Base-by-base conservation (phyloP, 1,284 basidiomycete genomes). In the Fomitopsis schrenkii region DNA sequence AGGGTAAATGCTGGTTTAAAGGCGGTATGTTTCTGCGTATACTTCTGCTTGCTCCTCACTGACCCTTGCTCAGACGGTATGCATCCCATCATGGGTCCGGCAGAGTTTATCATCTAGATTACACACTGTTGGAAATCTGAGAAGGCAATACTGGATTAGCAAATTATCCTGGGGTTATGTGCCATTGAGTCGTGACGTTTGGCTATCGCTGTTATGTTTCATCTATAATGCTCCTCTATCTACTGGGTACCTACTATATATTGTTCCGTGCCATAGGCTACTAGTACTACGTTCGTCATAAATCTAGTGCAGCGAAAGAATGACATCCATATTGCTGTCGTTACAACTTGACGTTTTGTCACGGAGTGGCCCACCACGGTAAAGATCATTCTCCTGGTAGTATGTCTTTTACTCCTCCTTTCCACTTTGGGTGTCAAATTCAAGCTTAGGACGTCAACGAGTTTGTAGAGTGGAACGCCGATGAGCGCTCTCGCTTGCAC, bases 1-100 rank as follows among this genome's bases (percentile, higher is more conserved):
- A 80, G 67, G 89, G 89, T 44, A 91, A 88, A 75, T 92, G 90
- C 71, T 90, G 90, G 87, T 92, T 92, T 75, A 91, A 91, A 80
- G 88, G 86, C 71, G 83, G 89, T 50, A 50, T 3, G 48, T 90
- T 66, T 64, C 86, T 76, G 5, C 33, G 15, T 41, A 1, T 35
- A 15, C 14, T 48, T 35, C 28, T 2, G 19, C 5, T 33, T 22
- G 8, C 26, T 17, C 6, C 45, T 58, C 42, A 60, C 57, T 56
- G 30, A 14, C 8, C 30, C 42, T 1, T 26, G 30, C 14, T 19
- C 54, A 70, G 68, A 70, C 12, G 68, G 65, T 42, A 70, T 70
- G 68, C 68, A 70, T 44, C 66, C 65, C 17, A 41, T 59, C 26
- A 50, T 42, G 17, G 22, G 44, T 15, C 22, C 55, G 35, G 56